Conservation (phyloP, 202 grass and related monocot genomes). For the Carex sylvatica region DNA sequence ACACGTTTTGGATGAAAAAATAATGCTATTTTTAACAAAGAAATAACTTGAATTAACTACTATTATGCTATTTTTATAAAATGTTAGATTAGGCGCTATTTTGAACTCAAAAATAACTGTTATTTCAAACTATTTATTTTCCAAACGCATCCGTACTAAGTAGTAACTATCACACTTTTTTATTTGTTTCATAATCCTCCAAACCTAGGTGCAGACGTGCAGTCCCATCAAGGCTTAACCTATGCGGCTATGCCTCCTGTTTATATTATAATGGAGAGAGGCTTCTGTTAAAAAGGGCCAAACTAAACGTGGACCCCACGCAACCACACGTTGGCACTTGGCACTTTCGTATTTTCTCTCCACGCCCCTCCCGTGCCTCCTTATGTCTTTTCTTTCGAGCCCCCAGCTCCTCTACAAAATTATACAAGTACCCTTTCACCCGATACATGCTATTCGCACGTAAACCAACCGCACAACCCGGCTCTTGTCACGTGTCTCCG, state of each 20-base stretch:
- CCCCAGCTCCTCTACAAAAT: neutral
- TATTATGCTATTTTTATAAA: no score
- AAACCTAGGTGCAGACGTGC: no score
- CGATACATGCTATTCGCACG: constrained; percentile 12
- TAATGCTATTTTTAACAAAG: no score
- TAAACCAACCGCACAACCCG: neutral
- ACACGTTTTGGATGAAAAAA: no score
- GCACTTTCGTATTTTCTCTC: neutral
- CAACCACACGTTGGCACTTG: constrained; percentile 14
- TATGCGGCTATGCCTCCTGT: neutral
- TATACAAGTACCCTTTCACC: neutral
- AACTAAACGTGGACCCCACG: neutral
- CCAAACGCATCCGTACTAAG: no score
- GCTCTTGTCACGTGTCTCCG: constrained; percentile 4
- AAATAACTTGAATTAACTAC: no score
- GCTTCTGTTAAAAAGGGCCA: neutral
- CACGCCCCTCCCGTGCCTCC: constrained; percentile 6
- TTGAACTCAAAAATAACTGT: no score
- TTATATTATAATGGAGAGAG: neutral
- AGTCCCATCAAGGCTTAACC: neutral
- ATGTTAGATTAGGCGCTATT: no score
- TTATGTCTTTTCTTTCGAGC: neutral
- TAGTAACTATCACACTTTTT: no score
- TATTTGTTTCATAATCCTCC: no score
- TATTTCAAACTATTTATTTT: no score